phyloP scores from a whole-genome alignment of 2,329 filamentous ascomycete genomes.

The Pseudogymnoascus verrucosus region DNA sequence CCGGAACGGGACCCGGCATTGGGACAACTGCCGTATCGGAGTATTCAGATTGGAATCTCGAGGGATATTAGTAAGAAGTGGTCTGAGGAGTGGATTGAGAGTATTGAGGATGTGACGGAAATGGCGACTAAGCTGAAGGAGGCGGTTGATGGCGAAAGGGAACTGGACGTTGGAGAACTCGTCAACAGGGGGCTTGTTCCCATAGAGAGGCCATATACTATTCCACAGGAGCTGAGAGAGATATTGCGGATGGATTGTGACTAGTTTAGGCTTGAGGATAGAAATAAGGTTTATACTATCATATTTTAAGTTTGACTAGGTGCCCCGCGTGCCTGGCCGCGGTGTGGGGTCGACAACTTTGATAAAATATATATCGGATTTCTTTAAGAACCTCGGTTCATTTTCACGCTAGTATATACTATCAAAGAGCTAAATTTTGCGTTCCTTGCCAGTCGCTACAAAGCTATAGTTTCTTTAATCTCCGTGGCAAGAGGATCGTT shows the following conservation, averaged over 20 bases:
- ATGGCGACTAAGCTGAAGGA: conserved; percentile 40
- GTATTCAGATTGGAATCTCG: conserved; percentile 55
- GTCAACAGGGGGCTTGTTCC: conserved; percentile 35
- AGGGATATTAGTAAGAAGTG: conserved; percentile 37
- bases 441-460: not conserved
- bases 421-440: not conserved
- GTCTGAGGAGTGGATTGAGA: conserved; percentile 43
- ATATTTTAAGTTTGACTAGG: not conserved
- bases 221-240: conserved; percentile 32
- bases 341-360: not conserved
- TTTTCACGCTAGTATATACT: not conserved
- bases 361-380: not conserved
- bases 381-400: not conserved
- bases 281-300: not conserved
- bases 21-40: conserved; percentile 40
- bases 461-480: not conserved
- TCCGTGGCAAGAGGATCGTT: not conserved
- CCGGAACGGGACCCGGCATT: conserved; percentile 45
- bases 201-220: conserved; percentile 35
- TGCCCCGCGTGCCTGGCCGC: not conserved
- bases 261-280: not conserved
- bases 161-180: conserved; percentile 31
- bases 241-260: conserved; percentile 28
- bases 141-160: conserved; percentile 31
- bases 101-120: conserved; percentile 52